phyloP scores from a whole-genome alignment of 2,329 filamentous ascomycete genomes.

The Colletotrichum godetiae region DNA sequence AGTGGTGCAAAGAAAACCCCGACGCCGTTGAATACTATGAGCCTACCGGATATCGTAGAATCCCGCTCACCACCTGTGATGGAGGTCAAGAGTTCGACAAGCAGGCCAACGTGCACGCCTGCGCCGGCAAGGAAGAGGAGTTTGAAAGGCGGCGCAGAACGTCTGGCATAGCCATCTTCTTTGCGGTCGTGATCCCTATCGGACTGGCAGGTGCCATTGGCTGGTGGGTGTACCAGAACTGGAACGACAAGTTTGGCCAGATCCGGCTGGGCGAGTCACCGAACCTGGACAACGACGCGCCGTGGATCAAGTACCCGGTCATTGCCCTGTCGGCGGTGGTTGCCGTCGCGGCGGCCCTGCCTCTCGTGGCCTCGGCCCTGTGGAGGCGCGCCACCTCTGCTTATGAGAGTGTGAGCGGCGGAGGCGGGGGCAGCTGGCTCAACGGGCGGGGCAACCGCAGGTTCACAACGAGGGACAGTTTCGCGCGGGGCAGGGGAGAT shows the following conservation, averaged over 20 bases:
- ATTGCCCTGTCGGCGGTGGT: constrained; percentile 74
- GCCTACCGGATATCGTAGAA: constrained; percentile 87
- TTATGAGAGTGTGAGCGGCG: constrained; percentile 60
- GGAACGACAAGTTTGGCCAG: constrained; percentile 90
- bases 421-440: constrained; percentile 63
- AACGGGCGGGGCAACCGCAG: constrained; percentile 70
- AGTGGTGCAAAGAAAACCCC: constrained; percentile 70
- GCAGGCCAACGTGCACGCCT: constrained; percentile 69
- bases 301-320: constrained; percentile 86
- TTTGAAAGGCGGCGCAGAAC: constrained; percentile 78
- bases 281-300: constrained; percentile 75
- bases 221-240: constrained; percentile 87
- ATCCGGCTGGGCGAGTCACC: constrained; percentile 84
- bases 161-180: constrained; percentile 82
- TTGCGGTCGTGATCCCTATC: constrained; percentile 84
- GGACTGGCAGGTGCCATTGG: constrained; percentile 77
- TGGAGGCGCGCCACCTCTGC: constrained; percentile 73
- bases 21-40: constrained; percentile 83
- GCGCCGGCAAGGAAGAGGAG: constrained; percentile 84
- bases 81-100: constrained; percentile 82
- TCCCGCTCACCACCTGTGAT: constrained; percentile 88
- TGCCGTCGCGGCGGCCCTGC: constrained; percentile 70
- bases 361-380: constrained; percentile 77
- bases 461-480: constrained; percentile 90
- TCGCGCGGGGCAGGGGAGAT: constrained; percentile 87